Conservation (phyloP, 768 basidiomycete genomes). For the Boletus edulis region DNA sequence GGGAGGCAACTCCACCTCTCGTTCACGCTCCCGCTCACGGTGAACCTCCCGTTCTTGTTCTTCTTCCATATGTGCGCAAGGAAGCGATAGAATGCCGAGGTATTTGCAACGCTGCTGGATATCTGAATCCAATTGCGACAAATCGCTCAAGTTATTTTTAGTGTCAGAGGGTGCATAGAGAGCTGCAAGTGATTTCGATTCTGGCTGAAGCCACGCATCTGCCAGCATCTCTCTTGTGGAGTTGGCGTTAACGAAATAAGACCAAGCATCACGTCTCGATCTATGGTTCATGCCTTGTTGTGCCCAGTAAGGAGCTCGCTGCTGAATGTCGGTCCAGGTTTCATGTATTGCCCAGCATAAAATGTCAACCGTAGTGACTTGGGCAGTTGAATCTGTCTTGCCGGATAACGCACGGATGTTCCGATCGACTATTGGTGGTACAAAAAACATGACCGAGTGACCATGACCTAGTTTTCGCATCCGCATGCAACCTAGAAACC, state of each 20-base stretch:
- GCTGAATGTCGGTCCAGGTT: neutral
- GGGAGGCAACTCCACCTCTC: slow-evolving; percentile 35
- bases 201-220: slow-evolving; percentile 10
- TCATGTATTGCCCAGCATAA: slow-evolving; percentile 11
- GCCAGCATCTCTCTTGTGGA: neutral
- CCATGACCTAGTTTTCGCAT: slow-evolving; percentile 46
- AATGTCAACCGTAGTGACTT: slow-evolving; percentile 28
- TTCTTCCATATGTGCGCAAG: slow-evolving; percentile 31
- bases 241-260: neutral
- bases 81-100: slow-evolving; percentile 9
- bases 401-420: slow-evolving; percentile 28
- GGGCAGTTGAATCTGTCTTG: slow-evolving; percentile 2
- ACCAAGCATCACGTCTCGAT: slow-evolving; percentile 9
- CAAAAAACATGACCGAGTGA: slow-evolving; percentile 46
- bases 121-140: neutral
- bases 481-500: slow-evolving; percentile 44
- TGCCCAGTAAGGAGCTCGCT: slow-evolving; percentile 15
- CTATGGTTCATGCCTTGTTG: slow-evolving; percentile 27
- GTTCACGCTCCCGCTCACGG: slow-evolving; percentile 42
- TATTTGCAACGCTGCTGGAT: slow-evolving; percentile 8
- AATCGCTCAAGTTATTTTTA: neutral
- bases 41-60: slow-evolving; percentile 45
- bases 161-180: slow-evolving; percentile 26
- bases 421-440: slow-evolving; percentile 37
- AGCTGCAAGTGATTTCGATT: slow-evolving; percentile 8